Base-by-base conservation (phyloP, 202 grass and related monocot species). In the Cymbopogon flexuosus region DNA sequence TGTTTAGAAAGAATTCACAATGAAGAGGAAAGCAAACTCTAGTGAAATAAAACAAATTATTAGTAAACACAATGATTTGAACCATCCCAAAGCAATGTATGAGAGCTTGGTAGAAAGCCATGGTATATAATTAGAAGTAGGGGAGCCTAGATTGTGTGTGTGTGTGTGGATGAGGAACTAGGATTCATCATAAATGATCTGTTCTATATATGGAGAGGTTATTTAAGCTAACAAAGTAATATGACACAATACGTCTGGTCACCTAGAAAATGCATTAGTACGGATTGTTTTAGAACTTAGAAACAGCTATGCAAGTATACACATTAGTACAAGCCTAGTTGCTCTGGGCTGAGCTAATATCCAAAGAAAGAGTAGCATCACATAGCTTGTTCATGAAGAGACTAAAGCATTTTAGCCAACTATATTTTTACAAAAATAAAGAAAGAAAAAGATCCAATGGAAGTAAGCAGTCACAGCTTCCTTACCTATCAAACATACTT, bases 401-500 rank as follows among this genome's bases (percentile, higher is more conserved):
- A 62, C 21, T 40, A 39, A 72, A 79, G 30, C 40, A 84, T 51
- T 59, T 46, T 56, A 59, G 16, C 10, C 22, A n/a, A 62, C 16
- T 21, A 49, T 15, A 15, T 51, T 71, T 71, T 71, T 9, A 58
- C 8, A 58, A 58, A 57, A 22, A 58, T 0, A 8, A 10, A 58
- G 8, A 10, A 57, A 3, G 29, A 65, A 72, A 59, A 45, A 57
- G 43, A 82, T 72, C 11, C 22, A 61, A 41, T 36, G 16, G 10
- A 65, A 74, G 23, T 46, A 58, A 51, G 5, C 34, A 68, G 16
- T 73, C 60, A 59, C 42, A 13, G 2, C 13, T 81, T 61, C 57
- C 66, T 72, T 88, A 99, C 96, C 93, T 93, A 73, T 99, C 96
- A 91, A 99, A 99, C 96, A 99, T 93, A 64, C 87, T 96, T 86